Base-by-base conservation (phyloP, 202 grass and related monocot genomes). In the Setaria italica region DNA sequence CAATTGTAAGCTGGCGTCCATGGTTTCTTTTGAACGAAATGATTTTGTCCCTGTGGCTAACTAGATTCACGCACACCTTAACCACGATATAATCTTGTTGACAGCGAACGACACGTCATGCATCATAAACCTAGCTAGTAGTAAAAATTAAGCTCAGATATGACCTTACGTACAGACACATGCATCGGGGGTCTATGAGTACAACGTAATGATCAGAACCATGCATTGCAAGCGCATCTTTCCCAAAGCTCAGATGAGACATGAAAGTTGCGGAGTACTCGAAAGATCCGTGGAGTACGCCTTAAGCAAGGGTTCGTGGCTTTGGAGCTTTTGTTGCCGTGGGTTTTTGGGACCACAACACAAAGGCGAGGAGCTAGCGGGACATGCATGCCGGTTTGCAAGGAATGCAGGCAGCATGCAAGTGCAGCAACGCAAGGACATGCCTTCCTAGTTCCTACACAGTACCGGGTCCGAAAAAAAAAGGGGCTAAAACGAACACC, bases 211-310 rank as follows among this genome's bases (percentile, higher is more conserved):
- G 72, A 75, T 56, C 49, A 55, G 72, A 20, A 20, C 16, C 72
- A 63, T 63, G 60, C 49, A 51, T 30, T 30, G 58, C 50, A 54
- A 35, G 64, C 12, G 64, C 20, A 16, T 69, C 53, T 45, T 30
- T 7, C 4, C 12, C 20, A 69, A 82, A 86, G 34, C 16, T 29
- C 46, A 10, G 72, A 70, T 13, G 13, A 20, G 80, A 82, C 30
- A 46, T 4, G 58, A 84, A 87, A 87, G 77, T 0, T 51, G 76
- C 3, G 37, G 10, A 29, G 57, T 54, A 29, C 58, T 48, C 59
- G 76, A 77, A 85, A 79, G 80, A 80, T 66, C n/a, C 79, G 78
- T 87, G 81, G 81, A 87, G 89, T 87, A 68, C 63, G 46, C 5
- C 76, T 43, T 41, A 91, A 84, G 81, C 85, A 90, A 90, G 81